These are phyloP conservation scores for Byssoonygena ceratinophila DNA, from an alignment of 2,329 filamentous ascomycete species.

Conservation along the genomic window DNA sequence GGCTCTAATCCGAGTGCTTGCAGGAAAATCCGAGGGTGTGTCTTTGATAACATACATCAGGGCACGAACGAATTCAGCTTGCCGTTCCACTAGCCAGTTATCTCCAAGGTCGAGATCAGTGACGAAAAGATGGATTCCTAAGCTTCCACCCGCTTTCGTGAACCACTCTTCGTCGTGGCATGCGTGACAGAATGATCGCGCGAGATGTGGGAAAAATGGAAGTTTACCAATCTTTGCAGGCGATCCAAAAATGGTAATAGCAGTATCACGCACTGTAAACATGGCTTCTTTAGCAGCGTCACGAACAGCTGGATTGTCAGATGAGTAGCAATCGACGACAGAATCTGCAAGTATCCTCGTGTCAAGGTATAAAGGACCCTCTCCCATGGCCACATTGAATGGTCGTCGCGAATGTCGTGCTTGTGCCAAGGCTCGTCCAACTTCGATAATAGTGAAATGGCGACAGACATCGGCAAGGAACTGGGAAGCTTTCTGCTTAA, in stretches of 20 bases:
- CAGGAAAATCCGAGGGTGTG: constrained; percentile 86
- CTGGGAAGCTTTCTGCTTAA: constrained; percentile 62
- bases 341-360: constrained; percentile 80
- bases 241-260: constrained; percentile 67
- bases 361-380: constrained; percentile 78
- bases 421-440: constrained; percentile 73
- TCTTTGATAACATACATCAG: constrained; percentile 97
- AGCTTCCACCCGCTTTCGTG: constrained; percentile 82
- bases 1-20: constrained; percentile 72
- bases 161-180: constrained; percentile 99
- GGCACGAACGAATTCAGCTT: constrained; percentile 80
- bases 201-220: constrained; percentile 73
- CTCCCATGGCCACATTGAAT: constrained; percentile 76
- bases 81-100: constrained; percentile 67
- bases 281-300: constrained; percentile 74
- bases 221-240: constrained; percentile 61
- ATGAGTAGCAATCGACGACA: constrained; percentile 79
- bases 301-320: constrained; percentile 67
- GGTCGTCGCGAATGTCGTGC: constrained; percentile 64
- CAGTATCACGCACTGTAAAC: constrained; percentile 64
- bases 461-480: constrained; percentile 73
- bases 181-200: constrained; percentile 78
- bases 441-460: constrained; percentile 82
- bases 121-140: constrained; percentile 80
- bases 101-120: constrained; percentile 78